Evolutionary conservation across 2,329 filamentous ascomycete genomes (phyloP).

Genomic region (Phialemoniopsis sp.): DNA sequence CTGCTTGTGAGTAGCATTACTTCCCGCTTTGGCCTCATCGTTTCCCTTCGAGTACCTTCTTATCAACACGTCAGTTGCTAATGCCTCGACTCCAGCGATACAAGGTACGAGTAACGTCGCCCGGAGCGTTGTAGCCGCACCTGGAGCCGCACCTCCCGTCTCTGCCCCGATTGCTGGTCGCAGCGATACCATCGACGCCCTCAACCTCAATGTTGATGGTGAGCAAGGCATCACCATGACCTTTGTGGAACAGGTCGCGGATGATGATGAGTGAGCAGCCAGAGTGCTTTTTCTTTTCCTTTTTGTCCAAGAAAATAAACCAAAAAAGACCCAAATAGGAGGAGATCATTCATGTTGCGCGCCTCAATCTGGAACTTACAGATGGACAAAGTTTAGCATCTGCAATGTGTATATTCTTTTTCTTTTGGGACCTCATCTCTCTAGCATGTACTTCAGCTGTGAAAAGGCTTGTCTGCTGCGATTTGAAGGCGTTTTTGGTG

Average conservation of each 20-base stretch:
- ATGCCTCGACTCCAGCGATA: too few species aligned
- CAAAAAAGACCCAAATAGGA: too few species aligned
- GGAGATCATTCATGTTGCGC: too few species aligned
- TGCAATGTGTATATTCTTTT: too few species aligned
- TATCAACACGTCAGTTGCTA: conserved; percentile 16
- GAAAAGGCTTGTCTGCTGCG: too few species aligned
- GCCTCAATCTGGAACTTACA: too few species aligned
- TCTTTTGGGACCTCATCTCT: too few species aligned
- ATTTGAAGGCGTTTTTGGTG: too few species aligned
- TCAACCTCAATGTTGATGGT: conserved; percentile 40
- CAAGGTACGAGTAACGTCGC: conserved; percentile 7
- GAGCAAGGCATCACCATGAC: conserved; percentile 41
- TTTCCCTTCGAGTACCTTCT: not conserved
- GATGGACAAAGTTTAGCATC: too few species aligned
- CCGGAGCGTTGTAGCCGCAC: conserved; percentile 7
- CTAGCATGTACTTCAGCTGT: too few species aligned
- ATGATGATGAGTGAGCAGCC: conserved; percentile 13
- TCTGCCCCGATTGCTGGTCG: conserved; percentile 7
- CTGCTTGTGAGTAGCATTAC: conserved; percentile 28
- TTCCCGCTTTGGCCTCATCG: conserved; percentile 1
- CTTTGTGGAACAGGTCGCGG: conserved; percentile 35
- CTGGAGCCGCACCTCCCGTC: conserved; percentile 3
- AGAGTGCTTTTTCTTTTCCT: conserved; percentile 1
- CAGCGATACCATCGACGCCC: conserved; percentile 28
- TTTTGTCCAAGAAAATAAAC: not conserved